Evolutionary conservation across 495 filamentous ascomycete genomes (phyloP).

Genomic region (Staphylotrichum tortipilum): DNA sequence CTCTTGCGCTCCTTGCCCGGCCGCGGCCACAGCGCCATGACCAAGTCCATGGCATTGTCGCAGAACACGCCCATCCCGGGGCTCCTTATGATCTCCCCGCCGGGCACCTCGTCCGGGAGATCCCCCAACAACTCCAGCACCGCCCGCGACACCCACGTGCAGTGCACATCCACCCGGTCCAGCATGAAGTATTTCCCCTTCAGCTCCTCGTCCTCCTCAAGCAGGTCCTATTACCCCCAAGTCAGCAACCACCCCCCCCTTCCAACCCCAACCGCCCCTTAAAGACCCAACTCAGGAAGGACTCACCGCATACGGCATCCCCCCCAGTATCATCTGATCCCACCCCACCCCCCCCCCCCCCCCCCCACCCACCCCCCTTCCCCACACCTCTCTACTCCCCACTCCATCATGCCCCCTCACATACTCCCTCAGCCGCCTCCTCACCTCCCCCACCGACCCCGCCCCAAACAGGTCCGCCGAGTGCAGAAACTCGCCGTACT

Average conservation of each 20-base stretch:
- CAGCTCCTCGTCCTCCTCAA: slow-evolving; percentile 42
- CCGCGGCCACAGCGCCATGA: slow-evolving; percentile 45
- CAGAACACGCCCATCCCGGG: slow-evolving; percentile 60
- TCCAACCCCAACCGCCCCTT: background rate
- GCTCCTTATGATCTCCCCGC: slow-evolving; percentile 47
- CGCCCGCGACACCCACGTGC: slow-evolving; percentile 52
- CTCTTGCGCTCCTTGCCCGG: slow-evolving; percentile 40
- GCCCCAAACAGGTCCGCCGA: slow-evolving; percentile 52
- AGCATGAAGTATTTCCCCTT: slow-evolving; percentile 54
- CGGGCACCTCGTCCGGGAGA: slow-evolving; percentile 44
- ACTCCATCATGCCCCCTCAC: slow-evolving; percentile 28
- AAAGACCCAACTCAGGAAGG: background rate
- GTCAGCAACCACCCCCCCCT: slow-evolving; percentile 4
- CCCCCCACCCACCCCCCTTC: slow-evolving; percentile 54
- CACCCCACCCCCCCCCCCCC: slow-evolving; percentile 58
- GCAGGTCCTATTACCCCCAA: slow-evolving; percentile 29
- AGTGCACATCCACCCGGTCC: slow-evolving; percentile 58
- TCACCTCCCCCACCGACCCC: slow-evolving; percentile 40
- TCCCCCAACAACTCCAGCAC: slow-evolving; percentile 46
- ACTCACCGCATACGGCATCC: slow-evolving; percentile 54
- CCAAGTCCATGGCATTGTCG: slow-evolving; percentile 59
- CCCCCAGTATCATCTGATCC: slow-evolving; percentile 54
- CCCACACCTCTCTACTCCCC: slow-evolving; percentile 45
- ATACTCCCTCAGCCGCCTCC: slow-evolving; percentile 38
- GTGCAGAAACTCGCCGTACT: slow-evolving; percentile 56